Percentiles rank a stretch among this genome's conserved stretches.
phyloP scores from a whole-genome alignment of 129 eudicot species.

The Apium graveolens region DNA sequence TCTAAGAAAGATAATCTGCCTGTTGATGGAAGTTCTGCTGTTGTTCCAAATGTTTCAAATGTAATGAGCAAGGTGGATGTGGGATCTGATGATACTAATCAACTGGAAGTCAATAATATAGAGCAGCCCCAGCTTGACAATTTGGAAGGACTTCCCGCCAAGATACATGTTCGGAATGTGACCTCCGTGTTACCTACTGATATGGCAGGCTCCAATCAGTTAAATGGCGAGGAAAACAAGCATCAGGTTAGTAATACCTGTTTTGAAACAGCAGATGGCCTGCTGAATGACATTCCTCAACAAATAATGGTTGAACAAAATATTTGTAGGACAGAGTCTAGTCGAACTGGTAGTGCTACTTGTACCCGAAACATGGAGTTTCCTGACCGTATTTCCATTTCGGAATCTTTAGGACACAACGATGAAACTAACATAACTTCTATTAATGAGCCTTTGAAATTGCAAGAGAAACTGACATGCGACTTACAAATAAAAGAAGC shows the following conservation, averaged over 20 bases:
- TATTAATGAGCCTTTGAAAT: slow-evolving; percentile 8
- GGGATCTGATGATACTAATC: slow-evolving; percentile 24
- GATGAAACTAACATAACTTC: slow-evolving; percentile 10
- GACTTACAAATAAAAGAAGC: slow-evolving; percentile 8
- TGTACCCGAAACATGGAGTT: background rate
- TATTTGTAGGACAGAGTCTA: slow-evolving; percentile 12
- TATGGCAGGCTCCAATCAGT: slow-evolving; percentile 17
- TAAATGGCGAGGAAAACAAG: slow-evolving; percentile 11
- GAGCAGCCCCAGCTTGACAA: slow-evolving; percentile 20
- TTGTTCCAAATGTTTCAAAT: slow-evolving; percentile 26
- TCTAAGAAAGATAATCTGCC: slow-evolving; percentile 20
- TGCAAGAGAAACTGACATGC: slow-evolving; percentile 11
- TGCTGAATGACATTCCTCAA: slow-evolving; percentile 9
- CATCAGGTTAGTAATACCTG: slow-evolving; percentile 4
- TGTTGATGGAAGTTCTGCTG: slow-evolving; percentile 16
- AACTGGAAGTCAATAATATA: slow-evolving; percentile 16
- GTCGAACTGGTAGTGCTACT: slow-evolving; percentile 12
- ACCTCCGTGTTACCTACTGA: slow-evolving; percentile 20
- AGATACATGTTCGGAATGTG: slow-evolving; percentile 18
- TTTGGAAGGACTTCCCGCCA: slow-evolving; percentile 24
- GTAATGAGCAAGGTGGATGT: slow-evolving; percentile 16
- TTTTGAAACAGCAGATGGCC: slow-evolving; percentile 18
- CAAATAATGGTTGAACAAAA: slow-evolving; percentile 16
- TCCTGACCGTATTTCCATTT: slow-evolving; percentile 9
- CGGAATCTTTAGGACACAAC: slow-evolving; percentile 7